Base-by-base conservation (phyloP, 1,139 yeast species). In the Meyerozyma sp. region DNA sequence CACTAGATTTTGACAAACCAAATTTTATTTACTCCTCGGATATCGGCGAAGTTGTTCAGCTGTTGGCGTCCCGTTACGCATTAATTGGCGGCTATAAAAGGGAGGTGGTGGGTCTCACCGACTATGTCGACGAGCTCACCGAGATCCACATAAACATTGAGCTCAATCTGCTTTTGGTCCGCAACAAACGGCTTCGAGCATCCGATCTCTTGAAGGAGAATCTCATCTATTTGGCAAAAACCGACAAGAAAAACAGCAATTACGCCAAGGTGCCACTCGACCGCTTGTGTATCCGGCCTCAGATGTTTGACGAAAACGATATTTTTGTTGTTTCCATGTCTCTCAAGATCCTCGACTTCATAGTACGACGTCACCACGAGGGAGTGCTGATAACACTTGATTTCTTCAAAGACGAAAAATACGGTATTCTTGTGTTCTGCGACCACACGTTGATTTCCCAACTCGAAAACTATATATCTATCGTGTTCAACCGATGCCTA, bases 11-110 rank as follows among this genome's bases (percentile, higher is more conserved):
- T 4, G 55, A 62, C 42, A 65, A 63, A 47, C 77, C 77, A 34
- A 70, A 69, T 51, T 66, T 70, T 46, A 54, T 72, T 26, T 68
- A 67, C 46, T 62, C 71, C 6, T 68, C 74, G 10, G 70, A 71
- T 46, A 62, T 72, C 8, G 23, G 47, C 39, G 21, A 40, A 40
- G 20, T 14, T 29, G 42, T 53, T 16, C 37, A 34, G 37, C 37
- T 20, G 37, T 21, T 34, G 26, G 25, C 32, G n/a, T 9, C 32
- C 32, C 32, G 32, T 4, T 27, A 40, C 36, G 18, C 49, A 48
- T 27, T 51, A 46, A 21, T 34, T 4, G 37, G 37, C 16, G 37
- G 37, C 37, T 14, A 21, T 25, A 18, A 13, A 28, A 42, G 50
- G n/a, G 48, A 49, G 29, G 43, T 43, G 36, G 52, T 49, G 32